Evolutionary conservation across 1,139 yeast species (phyloP).

Genomic region (Geotrichum histeridarum): DNA sequence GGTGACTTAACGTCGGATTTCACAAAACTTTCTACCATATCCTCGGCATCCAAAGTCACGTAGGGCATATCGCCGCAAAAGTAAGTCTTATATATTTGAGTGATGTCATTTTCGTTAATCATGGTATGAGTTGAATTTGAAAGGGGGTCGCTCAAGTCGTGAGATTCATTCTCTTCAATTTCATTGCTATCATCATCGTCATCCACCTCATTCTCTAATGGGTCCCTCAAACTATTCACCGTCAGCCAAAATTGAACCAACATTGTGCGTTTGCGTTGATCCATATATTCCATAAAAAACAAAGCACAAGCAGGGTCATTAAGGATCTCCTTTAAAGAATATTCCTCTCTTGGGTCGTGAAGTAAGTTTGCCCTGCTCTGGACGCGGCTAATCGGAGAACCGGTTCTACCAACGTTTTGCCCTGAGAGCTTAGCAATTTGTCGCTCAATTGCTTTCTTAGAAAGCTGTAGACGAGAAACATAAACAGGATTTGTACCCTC

Average conservation of each 20-base stretch:
- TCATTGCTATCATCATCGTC: slow-evolving; percentile 3
- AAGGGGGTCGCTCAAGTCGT: neutral
- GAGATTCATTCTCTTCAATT: neutral
- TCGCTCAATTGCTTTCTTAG: slow-evolving; percentile 29
- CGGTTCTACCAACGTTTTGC: neutral
- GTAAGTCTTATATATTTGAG: slow-evolving; percentile 44
- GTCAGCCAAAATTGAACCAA: slow-evolving; percentile 60
- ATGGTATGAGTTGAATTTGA: slow-evolving; percentile 1
- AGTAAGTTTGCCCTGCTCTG: slow-evolving; percentile 3
- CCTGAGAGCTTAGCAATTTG: slow-evolving; percentile 31
- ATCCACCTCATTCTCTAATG: slow-evolving; percentile 50
- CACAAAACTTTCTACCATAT: slow-evolving; percentile 29
- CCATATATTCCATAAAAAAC: slow-evolving; percentile 56
- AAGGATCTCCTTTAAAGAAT: slow-evolving; percentile 42
- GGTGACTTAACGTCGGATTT: slow-evolving; percentile 18
- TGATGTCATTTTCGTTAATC: slow-evolving; percentile 31
- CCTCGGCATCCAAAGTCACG: slow-evolving; percentile 23
- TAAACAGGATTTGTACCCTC: slow-evolving; percentile 26
- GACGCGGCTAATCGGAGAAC: slow-evolving; percentile 8
- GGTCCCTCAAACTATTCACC: slow-evolving; percentile 65
- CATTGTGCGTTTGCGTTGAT: slow-evolving; percentile 42
- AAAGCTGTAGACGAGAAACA: slow-evolving; percentile 31
- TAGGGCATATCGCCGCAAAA: slow-evolving; percentile 33
- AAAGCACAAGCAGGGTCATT: slow-evolving; percentile 46
- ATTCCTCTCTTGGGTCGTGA: slow-evolving; percentile 32